These are phyloP conservation scores for Phylloporus arenicola DNA, from an alignment of 768 basidiomycete genomes.

Conservation along the genomic window DNA sequence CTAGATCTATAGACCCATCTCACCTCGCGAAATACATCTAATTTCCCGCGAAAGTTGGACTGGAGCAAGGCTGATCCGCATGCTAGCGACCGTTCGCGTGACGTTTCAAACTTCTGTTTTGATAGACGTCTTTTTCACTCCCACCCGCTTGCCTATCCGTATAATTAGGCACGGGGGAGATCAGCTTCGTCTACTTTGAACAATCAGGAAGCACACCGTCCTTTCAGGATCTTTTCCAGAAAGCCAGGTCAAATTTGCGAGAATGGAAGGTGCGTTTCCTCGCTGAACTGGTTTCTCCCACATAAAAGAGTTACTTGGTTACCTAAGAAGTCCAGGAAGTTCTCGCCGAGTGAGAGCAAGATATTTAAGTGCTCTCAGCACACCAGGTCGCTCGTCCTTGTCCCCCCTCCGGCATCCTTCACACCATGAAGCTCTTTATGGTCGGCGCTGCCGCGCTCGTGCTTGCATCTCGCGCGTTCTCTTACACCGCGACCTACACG, in stretches of 20 bases:
- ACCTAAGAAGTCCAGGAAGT: background rate
- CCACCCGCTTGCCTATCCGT: too few species aligned
- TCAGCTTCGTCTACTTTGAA: background rate
- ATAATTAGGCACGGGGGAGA: background rate
- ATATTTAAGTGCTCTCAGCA: background rate
- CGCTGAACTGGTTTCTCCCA: background rate
- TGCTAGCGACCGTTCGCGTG: too few species aligned
- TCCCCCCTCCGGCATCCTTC: background rate
- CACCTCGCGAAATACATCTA: constrained; percentile 1
- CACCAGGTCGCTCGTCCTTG: background rate
- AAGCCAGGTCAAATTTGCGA: background rate
- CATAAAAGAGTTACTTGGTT: background rate
- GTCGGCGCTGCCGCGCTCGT: background rate
- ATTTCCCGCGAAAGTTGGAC: background rate
- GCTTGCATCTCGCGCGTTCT: constrained; percentile 3
- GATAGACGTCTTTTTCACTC: background rate
- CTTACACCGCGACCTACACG: constrained; percentile 10
- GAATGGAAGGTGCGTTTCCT: background rate
- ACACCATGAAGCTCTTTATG: constrained; percentile 7
- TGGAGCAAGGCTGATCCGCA: too few species aligned
- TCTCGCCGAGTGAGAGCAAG: background rate
- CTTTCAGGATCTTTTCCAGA: background rate
- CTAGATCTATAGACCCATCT: constrained; percentile 5
- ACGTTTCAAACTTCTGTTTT: background rate
- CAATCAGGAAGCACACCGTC: background rate